Conservation (phyloP, 441 rosid genomes). For the Daphne laureola region DNA sequence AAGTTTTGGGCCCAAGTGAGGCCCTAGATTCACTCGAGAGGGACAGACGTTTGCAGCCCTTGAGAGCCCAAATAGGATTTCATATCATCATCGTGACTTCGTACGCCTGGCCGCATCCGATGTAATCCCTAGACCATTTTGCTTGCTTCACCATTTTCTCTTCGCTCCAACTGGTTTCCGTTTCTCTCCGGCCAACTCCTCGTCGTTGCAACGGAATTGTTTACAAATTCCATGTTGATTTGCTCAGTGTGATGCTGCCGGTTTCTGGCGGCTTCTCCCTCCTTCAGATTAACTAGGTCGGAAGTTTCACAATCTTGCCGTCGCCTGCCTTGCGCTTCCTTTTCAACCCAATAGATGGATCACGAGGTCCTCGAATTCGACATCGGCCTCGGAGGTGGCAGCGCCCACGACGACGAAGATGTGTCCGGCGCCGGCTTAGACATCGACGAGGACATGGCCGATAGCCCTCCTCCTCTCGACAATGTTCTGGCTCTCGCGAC, state of each 20-base stretch:
- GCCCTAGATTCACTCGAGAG: neutral
- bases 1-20: no score
- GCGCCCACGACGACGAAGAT: constrained; percentile 45
- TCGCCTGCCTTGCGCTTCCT: neutral
- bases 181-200: no score
- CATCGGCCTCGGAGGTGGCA: constrained; percentile 51
- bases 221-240: neutral
- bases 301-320: neutral
- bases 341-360: constrained; percentile 38
- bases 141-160: no score
- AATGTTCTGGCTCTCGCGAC: constrained; percentile 12
- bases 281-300: neutral
- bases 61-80: no score
- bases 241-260: neutral
- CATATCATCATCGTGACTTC: no score
- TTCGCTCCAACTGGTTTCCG: no score
- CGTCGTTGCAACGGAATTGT: no score
- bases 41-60: neutral
- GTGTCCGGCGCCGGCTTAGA: constrained; percentile 38
- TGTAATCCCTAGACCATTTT: no score
- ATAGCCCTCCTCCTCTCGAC: constrained; percentile 30
- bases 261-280: constrained; percentile 3
- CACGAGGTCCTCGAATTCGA: constrained; percentile 81
- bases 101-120: no score
- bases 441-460: constrained; percentile 62